A percentile compares a stretch with the other conserved stretches of the same genome.
phyloP scores from a whole-genome alignment of 331 rosid species.

The Saraca asoca region DNA sequence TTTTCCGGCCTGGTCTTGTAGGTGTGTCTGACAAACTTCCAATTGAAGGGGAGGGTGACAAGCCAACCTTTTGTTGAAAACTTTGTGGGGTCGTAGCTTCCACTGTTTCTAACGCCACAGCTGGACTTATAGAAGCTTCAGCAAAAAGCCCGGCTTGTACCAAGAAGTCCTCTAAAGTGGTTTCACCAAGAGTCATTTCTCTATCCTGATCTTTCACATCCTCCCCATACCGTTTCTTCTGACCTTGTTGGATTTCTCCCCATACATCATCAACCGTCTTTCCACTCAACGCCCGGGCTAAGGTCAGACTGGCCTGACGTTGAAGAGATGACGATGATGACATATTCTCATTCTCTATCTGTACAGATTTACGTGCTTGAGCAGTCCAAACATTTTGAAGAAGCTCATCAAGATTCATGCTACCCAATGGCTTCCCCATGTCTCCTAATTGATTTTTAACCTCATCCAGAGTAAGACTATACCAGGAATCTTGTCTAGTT shows the following conservation, averaged over 20 bases:
- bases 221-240: constrained; percentile 51
- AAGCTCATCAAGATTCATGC: constrained; percentile 78
- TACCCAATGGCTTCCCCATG: constrained; percentile 61
- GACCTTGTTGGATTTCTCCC: constrained; percentile 75
- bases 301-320: constrained; percentile 65
- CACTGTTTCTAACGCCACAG: constrained; percentile 42
- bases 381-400: constrained; percentile 73
- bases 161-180: constrained; percentile 76
- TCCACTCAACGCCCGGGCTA: constrained; percentile 66
- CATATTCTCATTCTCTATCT: constrained; percentile 42
- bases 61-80: constrained; percentile 44
- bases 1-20: constrained; percentile 51
- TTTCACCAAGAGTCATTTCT: constrained; percentile 62
- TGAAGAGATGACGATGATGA: constrained; percentile 54
- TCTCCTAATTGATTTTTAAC: constrained; percentile 57
- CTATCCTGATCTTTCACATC: constrained; percentile 43
- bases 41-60: constrained; percentile 57
- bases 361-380: constrained; percentile 53
- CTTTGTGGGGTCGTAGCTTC: constrained; percentile 43
- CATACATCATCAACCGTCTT: constrained; percentile 82
- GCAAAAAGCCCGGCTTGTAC: constrained; percentile 81
- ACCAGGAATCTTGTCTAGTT: constrained; percentile 65
- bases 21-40: constrained; percentile 53
- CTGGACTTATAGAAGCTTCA: constrained; percentile 52
- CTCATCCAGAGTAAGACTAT: constrained; percentile 64